A percentile compares a stretch with the other conserved stretches of the same genome.
These are phyloP conservation scores for Xylaria scruposa DNA, from an alignment of 495 filamentous ascomycete genomes.

Conservation along the genomic window DNA sequence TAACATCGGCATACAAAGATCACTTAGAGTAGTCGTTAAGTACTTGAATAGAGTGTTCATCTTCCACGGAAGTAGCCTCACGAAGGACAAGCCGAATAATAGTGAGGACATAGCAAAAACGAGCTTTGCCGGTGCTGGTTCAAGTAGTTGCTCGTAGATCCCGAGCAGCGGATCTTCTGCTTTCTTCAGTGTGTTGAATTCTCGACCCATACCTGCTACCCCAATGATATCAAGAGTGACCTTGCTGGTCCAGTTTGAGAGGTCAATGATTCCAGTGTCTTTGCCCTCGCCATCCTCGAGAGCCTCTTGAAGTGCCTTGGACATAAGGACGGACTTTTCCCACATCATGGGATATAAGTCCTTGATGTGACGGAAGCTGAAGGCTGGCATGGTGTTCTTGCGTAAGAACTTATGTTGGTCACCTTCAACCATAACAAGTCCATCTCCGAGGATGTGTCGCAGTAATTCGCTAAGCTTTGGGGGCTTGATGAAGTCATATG, in stretches of 20 bases:
- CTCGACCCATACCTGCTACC: slow-evolving; percentile 71
- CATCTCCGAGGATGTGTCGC: slow-evolving; percentile 66
- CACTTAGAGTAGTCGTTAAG: slow-evolving; percentile 60
- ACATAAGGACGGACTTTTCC: slow-evolving; percentile 56
- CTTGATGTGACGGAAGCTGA: slow-evolving; percentile 77
- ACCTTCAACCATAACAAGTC: slow-evolving; percentile 76
- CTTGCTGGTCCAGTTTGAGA: slow-evolving; percentile 66
- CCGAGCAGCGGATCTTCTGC: slow-evolving; percentile 63
- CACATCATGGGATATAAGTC: slow-evolving; percentile 79
- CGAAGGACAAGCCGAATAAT: slow-evolving; percentile 53
- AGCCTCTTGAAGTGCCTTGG: slow-evolving; percentile 40
- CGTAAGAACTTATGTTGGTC: slow-evolving; percentile 77
- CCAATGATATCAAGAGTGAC: slow-evolving; percentile 81
- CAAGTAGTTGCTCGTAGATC: slow-evolving; percentile 65
- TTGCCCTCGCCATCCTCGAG: slow-evolving; percentile 43
- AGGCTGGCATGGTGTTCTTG: slow-evolving; percentile 77
- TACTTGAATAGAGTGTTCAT: slow-evolving; percentile 62
- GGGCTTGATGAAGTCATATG: slow-evolving; percentile 77
- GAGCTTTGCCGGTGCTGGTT: slow-evolving; percentile 42
- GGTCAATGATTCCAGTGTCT: slow-evolving; percentile 58
- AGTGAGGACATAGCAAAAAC: slow-evolving; percentile 47
- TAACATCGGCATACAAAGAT: slow-evolving; percentile 64
- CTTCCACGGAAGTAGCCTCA: slow-evolving; percentile 61
- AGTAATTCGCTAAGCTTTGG: slow-evolving; percentile 57
- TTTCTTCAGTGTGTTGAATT: slow-evolving; percentile 69